Evolutionary conservation across 2,329 filamentous ascomycete genomes (phyloP).

Genomic region (Penicillium sp.): DNA sequence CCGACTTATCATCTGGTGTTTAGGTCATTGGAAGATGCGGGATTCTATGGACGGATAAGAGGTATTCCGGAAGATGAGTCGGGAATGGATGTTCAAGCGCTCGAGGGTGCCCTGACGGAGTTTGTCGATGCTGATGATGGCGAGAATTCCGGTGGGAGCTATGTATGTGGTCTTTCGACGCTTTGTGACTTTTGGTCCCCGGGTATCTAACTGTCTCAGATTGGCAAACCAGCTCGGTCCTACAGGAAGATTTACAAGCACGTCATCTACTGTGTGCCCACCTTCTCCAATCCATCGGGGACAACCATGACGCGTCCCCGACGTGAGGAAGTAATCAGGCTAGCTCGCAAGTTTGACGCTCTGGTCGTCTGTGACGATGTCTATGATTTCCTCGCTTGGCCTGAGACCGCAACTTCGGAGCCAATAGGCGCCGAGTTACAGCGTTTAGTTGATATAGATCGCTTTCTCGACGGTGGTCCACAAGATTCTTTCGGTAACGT

Average conservation of each 20-base stretch:
- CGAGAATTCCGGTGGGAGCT: not conserved
- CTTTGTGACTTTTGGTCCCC: not conserved
- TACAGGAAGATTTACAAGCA: constrained; percentile 22
- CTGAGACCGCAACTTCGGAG: constrained; percentile 32
- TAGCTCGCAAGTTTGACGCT: constrained; percentile 74
- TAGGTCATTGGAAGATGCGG: constrained; percentile 75
- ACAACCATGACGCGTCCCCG: constrained; percentile 36
- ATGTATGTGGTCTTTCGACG: not conserved
- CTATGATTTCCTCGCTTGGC: constrained; percentile 85
- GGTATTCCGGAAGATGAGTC: constrained; percentile 75
- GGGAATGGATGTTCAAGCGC: constrained; percentile 67
- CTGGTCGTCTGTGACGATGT: constrained; percentile 83
- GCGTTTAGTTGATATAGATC: constrained; percentile 74
- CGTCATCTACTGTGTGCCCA: constrained; percentile 25
- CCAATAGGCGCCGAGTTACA: not conserved
- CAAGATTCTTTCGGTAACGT: constrained; percentile 70
- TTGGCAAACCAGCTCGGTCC: constrained; percentile 9
- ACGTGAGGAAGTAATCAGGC: constrained; percentile 64
- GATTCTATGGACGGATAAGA: constrained; percentile 65
- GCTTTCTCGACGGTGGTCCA: constrained; percentile 59
- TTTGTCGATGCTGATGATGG: constrained; percentile 22
- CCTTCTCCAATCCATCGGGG: constrained; percentile 24
- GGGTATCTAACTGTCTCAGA: constrained; percentile 60
- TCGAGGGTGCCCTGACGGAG: constrained; percentile 53
- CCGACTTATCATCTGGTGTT: constrained; percentile 80